Percentiles rank a stretch among this genome's conserved stretches.
Evolutionary conservation across 2,329 filamentous ascomycete species (phyloP).

Genomic region (Scedosporium boydii): DNA sequence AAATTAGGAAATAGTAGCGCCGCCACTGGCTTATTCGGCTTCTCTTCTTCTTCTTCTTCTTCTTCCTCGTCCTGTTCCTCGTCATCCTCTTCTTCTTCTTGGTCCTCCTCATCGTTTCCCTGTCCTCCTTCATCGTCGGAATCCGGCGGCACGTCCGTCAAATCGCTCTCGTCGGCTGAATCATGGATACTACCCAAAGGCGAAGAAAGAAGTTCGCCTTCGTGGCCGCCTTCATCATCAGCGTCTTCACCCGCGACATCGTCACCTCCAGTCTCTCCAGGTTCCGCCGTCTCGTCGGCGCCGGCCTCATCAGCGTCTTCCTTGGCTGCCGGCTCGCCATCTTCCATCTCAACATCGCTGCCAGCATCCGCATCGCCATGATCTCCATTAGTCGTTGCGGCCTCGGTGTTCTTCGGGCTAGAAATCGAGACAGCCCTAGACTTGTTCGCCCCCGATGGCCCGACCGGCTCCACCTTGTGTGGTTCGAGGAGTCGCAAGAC

Average conservation of each 20-base stretch:
- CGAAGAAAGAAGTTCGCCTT: slow-evolving; percentile 28
- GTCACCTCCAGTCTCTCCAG: slow-evolving; percentile 18
- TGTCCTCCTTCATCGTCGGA: slow-evolving; percentile 48
- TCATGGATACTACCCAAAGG: slow-evolving; percentile 52
- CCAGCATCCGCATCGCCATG: slow-evolving; percentile 23
- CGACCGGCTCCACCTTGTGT: slow-evolving; percentile 22
- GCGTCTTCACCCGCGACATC: slow-evolving; percentile 18
- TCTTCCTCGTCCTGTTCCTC: slow-evolving; percentile 16
- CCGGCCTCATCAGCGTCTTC: slow-evolving; percentile 21
- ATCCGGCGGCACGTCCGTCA: slow-evolving; percentile 53
- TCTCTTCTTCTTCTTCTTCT: slow-evolving; percentile 2
- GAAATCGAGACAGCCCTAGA: slow-evolving; percentile 41
- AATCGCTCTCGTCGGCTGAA: slow-evolving; percentile 58
- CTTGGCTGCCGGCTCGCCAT: slow-evolving; percentile 15
- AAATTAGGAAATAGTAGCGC: slow-evolving; percentile 10
- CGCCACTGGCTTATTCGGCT: slow-evolving; percentile 13
- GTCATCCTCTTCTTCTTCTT: slow-evolving; percentile 13
- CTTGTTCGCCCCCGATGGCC: slow-evolving; percentile 24
- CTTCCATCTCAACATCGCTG: slow-evolving; percentile 32
- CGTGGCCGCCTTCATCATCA: slow-evolving; percentile 5
- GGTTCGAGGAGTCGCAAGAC: slow-evolving; percentile 41
- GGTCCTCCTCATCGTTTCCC: slow-evolving; percentile 9
- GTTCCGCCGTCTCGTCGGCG: slow-evolving; percentile 18
- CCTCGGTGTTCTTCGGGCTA: slow-evolving; percentile 35
- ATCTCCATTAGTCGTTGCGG: slow-evolving; percentile 21